A percentile compares a stretch with the other conserved stretches of the same genome.
Evolutionary conservation across 768 basidiomycete genomes (phyloP).

Genomic region (Naematelia encephala): DNA sequence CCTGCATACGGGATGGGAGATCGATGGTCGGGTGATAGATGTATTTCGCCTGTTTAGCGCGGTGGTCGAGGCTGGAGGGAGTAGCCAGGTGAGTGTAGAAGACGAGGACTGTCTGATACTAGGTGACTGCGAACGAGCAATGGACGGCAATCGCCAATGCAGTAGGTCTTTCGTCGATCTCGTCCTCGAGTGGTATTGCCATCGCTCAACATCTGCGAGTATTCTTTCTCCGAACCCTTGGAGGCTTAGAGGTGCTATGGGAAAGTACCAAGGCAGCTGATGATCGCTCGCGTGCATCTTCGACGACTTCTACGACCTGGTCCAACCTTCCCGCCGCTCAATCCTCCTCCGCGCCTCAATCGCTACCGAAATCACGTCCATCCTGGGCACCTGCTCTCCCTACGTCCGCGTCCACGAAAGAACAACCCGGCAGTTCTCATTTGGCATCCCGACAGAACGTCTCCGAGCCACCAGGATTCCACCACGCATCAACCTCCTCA

Average conservation of each 20-base stretch:
- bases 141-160: conserved; percentile 28
- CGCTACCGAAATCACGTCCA: neutral
- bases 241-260: conserved; percentile 34
- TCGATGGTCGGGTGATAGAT: conserved; percentile 25
- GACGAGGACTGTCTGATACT: neutral
- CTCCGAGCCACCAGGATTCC: too few species aligned
- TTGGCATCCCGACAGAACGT: too few species aligned
- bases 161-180: conserved; percentile 12
- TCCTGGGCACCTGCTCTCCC: neutral
- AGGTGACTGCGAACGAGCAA: conserved; percentile 21
- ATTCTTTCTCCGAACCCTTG: conserved; percentile 16
- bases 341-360: neutral
- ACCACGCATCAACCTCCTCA: too few species aligned
- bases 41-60: conserved; percentile 22
- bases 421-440: too few species aligned
- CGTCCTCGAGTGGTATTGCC: neutral
- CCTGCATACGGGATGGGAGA: conserved; percentile 21
- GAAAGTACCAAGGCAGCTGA: conserved; percentile 30
- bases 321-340: neutral
- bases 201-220: neutral
- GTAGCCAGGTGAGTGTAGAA: conserved; percentile 22
- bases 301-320: neutral
- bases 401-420: too few species aligned
- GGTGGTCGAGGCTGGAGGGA: conserved; percentile 30
- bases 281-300: neutral